Base-by-base conservation (phyloP, 331 rosid species). In the Telfairia occidentalis region DNA sequence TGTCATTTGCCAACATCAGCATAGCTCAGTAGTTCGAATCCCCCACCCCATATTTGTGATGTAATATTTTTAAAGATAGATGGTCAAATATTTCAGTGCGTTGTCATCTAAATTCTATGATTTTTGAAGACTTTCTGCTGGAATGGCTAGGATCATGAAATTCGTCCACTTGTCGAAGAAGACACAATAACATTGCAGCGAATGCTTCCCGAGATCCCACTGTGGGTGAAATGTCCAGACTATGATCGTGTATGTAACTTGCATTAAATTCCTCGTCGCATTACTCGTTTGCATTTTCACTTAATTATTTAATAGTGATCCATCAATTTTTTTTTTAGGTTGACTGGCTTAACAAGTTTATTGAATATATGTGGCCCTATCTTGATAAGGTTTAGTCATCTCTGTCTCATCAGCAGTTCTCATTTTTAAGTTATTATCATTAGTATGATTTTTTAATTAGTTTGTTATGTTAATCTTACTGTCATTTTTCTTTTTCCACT, bases 181-280 rank as follows among this genome's bases (percentile, higher is more conserved):
- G 97, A 93, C 73, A 24, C 92, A 0, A 81, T 66, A 77, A 87
- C 84, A 52, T 50, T 93, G 82, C 91, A 91, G 76, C 84, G 82
- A 78, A 89, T 93, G 88, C 74, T 91, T n/a, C 96, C 89, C 13
- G 98, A 93, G 81, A 93, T 93, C 73, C 98, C 97, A 9, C 84
- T 88, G 45, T 93, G 97, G 98, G 87, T 93, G 72, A 93, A 93
- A 82, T 88, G 85, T 84, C 98, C 97, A 5, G 98, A 93, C 77
- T 91, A 85, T 45, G 97, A 93, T 86, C 86, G 98, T 74, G 98
- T 91, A 83, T 82, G 81, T 65, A 67, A 48, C 37, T 26, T 49
- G 24, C 18, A 2, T 42, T 74, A 19, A 61, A 26, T 3, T 26
- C 23, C 10, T 60, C 11, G 48, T 42, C 38, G 15, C 43, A 29